These are phyloP conservation scores for Elongisporangium prolatum DNA, from an alignment of 352 stramenopile species.

Conservation along the genomic window DNA sequence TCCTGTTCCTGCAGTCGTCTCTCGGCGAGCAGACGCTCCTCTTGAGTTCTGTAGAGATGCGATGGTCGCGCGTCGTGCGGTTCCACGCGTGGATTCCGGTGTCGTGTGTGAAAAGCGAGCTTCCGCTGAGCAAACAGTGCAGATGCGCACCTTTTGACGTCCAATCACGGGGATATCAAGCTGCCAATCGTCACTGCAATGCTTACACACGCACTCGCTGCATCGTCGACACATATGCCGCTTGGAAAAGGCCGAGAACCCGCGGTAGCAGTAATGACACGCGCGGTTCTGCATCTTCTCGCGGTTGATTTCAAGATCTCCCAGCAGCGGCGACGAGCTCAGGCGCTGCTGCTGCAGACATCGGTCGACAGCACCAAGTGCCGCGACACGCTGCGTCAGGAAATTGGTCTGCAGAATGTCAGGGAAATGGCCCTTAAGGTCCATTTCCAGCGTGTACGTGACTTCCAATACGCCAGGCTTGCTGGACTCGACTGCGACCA, in stretches of 20 bases:
- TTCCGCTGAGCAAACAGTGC: conserved; percentile 75
- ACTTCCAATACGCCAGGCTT: conserved; percentile 68
- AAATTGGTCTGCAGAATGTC: conserved; percentile 66
- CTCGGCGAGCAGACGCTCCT: neutral
- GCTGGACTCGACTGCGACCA: conserved; percentile 72
- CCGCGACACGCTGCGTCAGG: conserved; percentile 58
- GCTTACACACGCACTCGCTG: conserved; percentile 64
- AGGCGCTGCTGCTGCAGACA: conserved; percentile 76
- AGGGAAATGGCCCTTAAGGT: conserved; percentile 78
- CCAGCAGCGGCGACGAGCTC: conserved; percentile 69
- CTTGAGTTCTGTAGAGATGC: neutral
- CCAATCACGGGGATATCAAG: conserved; percentile 78
- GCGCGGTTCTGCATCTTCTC: conserved; percentile 23
- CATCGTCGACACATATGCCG: conserved; percentile 75
- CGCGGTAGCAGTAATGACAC: conserved; percentile 73
- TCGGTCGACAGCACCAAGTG: conserved; percentile 68
- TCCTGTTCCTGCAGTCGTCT: neutral
- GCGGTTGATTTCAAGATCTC: conserved; percentile 63
- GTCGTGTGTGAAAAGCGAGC: conserved; percentile 52
- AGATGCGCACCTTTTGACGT: conserved; percentile 76
- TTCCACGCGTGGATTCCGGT: conserved; percentile 6
- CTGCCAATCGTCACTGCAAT: conserved; percentile 78
- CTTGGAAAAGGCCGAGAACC: conserved; percentile 51
- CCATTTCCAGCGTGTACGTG: conserved; percentile 83
- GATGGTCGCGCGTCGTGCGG: neutral